These are phyloP conservation scores for Pseudonectria foliicola DNA, from an alignment of 2,329 filamentous ascomycete species.

Conservation along the genomic window DNA sequence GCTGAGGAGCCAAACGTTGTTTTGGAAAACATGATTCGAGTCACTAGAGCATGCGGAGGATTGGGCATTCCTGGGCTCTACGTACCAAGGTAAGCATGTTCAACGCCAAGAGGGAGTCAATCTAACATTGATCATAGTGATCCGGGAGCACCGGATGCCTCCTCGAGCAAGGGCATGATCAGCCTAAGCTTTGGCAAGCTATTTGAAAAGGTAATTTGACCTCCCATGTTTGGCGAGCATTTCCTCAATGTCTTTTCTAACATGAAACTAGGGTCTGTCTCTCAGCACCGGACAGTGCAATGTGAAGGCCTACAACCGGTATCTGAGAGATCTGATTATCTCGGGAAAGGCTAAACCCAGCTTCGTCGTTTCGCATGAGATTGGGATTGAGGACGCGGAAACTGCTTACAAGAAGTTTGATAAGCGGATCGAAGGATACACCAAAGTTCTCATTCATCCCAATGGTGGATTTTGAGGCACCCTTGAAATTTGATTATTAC, in stretches of 20 bases:
- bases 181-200: slow-evolving; percentile 59
- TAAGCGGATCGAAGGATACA: slow-evolving; percentile 58
- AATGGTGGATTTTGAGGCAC: slow-evolving; percentile 40
- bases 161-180: slow-evolving; percentile 56
- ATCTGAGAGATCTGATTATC: slow-evolving; percentile 59
- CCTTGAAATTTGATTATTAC: no score
- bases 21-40: slow-evolving; percentile 55
- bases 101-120: not conserved
- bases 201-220: slow-evolving; percentile 51
- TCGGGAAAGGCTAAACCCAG: slow-evolving; percentile 57
- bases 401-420: slow-evolving; percentile 60
- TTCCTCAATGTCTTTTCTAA: no score
- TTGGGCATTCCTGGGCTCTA: slow-evolving; percentile 52
- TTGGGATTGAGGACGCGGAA: slow-evolving; percentile 54
- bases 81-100: slow-evolving; percentile 27
- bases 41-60: slow-evolving; percentile 54
- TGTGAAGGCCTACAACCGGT: slow-evolving; percentile 61
- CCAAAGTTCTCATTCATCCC: slow-evolving; percentile 61
- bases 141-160: slow-evolving; percentile 55
- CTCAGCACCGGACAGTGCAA: slow-evolving; percentile 60
- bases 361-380: slow-evolving; percentile 60
- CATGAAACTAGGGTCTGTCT: slow-evolving; percentile 40
- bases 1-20: slow-evolving; percentile 57
- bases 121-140: slow-evolving; percentile 35
- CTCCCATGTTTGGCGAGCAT: no score